Evolutionary conservation across 1,284 basidiomycete species (phyloP).

Genomic region (Ceratobasidium papillatum): DNA sequence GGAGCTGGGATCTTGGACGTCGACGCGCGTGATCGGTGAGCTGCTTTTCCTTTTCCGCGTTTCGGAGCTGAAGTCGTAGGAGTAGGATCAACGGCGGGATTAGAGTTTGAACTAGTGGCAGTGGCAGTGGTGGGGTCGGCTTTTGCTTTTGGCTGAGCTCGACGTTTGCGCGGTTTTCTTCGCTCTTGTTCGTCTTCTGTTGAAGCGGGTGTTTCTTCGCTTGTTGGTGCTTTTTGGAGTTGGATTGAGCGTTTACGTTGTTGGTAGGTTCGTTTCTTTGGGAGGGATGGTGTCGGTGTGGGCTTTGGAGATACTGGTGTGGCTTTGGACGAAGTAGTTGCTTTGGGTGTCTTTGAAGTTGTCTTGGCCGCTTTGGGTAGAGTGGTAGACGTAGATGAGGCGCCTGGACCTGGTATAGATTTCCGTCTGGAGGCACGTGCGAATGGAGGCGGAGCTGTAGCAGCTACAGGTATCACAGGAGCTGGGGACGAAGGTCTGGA

Average conservation of each 20-base stretch:
- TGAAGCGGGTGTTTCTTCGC: conserved; percentile 4
- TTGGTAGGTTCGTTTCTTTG: conserved; percentile 17
- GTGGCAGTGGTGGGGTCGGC: background rate
- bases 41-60: background rate
- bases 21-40: background rate
- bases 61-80: background rate
- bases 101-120: background rate
- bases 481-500: background rate
- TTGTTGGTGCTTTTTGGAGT: background rate
- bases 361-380: background rate
- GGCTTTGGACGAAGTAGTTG: background rate
- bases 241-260: background rate
- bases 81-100: background rate
- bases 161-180: conserved; percentile 19
- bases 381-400: background rate
- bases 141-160: background rate
- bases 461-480: background rate
- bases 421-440: background rate
- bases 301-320: background rate
- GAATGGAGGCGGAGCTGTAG: background rate
- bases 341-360: background rate
- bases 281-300: background rate
- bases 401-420: background rate
- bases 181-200: conserved; percentile 7
- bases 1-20: background rate